Evolutionary conservation across 495 filamentous ascomycete genomes (phyloP).

Genomic region (Cladorrhinum samala): DNA sequence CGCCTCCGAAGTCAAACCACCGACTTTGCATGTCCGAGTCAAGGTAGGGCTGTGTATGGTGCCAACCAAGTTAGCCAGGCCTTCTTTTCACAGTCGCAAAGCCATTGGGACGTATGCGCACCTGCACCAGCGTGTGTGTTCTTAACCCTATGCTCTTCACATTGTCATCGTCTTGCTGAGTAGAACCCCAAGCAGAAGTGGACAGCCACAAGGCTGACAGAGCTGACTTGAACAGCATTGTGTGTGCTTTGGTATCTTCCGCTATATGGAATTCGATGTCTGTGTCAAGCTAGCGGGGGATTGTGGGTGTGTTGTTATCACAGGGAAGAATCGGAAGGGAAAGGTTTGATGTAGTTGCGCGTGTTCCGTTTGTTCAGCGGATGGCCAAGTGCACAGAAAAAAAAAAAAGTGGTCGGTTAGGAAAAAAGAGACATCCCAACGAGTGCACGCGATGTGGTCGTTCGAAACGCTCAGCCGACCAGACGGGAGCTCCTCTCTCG

Average conservation of each 20-base stretch:
- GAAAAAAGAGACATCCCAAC: slow-evolving; percentile 15
- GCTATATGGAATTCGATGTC: slow-evolving; percentile 2
- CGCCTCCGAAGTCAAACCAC: slow-evolving; percentile 98
- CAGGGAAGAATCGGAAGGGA: background rate
- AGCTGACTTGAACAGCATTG: slow-evolving; percentile 44
- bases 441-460: slow-evolving; percentile 13
- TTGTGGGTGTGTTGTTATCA: background rate
- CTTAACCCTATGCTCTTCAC: slow-evolving; percentile 60
- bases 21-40: slow-evolving; percentile 98
- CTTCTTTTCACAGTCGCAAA: slow-evolving; percentile 5
- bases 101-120: slow-evolving; percentile 30
- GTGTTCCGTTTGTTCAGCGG: background rate
- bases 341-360: background rate
- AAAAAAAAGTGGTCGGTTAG: slow-evolving; percentile 4
- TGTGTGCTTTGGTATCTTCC: background rate
- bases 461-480: slow-evolving; percentile 12
- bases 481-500: slow-evolving; percentile 5
- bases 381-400: slow-evolving; percentile 3
- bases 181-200: slow-evolving; percentile 41
- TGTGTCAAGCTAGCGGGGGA: background rate
- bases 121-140: slow-evolving; percentile 63
- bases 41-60: slow-evolving; percentile 68
- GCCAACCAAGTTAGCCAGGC: background rate
- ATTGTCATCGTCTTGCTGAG: slow-evolving; percentile 36
- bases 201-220: slow-evolving; percentile 52